Evolutionary conservation across 257 asterid genomes (phyloP), one percentile per base, ranked within the genome.

Genomic region (Phtheirospermum japonicum): DNA sequence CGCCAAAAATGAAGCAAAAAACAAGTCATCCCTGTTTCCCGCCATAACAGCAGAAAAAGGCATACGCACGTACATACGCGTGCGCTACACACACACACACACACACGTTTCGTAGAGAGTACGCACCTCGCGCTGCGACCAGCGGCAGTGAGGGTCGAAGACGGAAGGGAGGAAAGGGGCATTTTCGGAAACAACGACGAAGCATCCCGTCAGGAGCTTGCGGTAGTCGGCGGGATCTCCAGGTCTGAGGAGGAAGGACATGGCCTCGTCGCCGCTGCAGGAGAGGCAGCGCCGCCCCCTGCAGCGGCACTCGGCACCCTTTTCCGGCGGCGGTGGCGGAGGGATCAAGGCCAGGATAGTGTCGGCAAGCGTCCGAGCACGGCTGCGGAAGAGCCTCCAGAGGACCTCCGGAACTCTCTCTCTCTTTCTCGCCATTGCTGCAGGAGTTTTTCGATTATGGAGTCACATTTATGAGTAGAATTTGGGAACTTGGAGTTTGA

Each of bases 351-450:
- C 76, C n/a, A 78, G 16, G 19, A 91, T 75, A 7, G 96, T 83
- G 16, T 84, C 83, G n/a, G 73, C 78, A 2, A 91, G 87, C 19
- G 95, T 68, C 45, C 87, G 85, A 7, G 94, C 96, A 9, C 89
- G 82, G 67, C 75, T 34, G 51, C 65, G 73, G 81, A 86, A 91
- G 20, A 83, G 49, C 40, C 82, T 72, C 95, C 92, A 91, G 9
- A 88, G 76, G 31, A 83, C 81, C 70, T 77, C 81, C 14, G 96
- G 98, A 48, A 83, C 88, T 66, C 81, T 67, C 58, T 57, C 64
- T 20, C 64, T 78, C 71, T 77, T 81, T 75, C 60, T 83, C 14
- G 73, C 73, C 93, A 79, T 85, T 9, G 69, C 63, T 18, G 59
- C 52, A 50, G 26, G 16, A 12, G 46, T 32, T 23, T 20, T 42